Base-by-base conservation (phyloP, 306 rosid genomes). In the Cucumis melo region DNA sequence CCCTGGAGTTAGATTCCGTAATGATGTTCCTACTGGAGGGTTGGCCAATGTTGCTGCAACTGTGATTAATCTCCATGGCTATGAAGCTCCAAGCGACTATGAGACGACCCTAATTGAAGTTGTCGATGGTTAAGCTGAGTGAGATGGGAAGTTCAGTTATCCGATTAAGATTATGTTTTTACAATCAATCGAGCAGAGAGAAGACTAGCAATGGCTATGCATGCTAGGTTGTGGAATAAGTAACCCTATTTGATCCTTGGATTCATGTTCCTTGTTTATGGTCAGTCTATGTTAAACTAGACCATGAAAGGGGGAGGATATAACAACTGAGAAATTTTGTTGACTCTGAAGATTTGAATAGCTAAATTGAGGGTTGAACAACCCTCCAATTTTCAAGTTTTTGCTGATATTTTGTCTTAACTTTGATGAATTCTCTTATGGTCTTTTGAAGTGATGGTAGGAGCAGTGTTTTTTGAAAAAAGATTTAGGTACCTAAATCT, bases 1-100 rank as follows among this genome's bases (percentile, higher is more conserved):
- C 16, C 78, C 91, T n/a, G 93, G 96, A 8, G 92, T 86, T 24
- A 73, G 80, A 61, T 95, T 92, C 89, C 85, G 96, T 48, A 87
- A 55, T 12, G 97, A 95, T 84, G 79, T 92, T 70, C 98, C 98
- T 5, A 16, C 17, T 0, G 98, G 96, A 1, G 99, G 99, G 65
- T 85, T 95, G 16, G 98, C 99, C 53, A 95, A 95, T 14, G 98
- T 92, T 56, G 98, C 99, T 64, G 96, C 99, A 48, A 95, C 98
- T 14, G 98, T 95, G 82, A 95, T 92, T 48, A 95, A 92, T 86
- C 93, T 95, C 62, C 99, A 90, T 81, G 99, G 99, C 78, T 86
- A 85, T 53, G 91, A 83, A 84, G 93, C 98, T 72, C 99, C 99
- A 0, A 77, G 86, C n/a, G 98, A 95, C 96, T 95, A 95, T 27